Base-by-base conservation (phyloP, 495 filamentous ascomycete genomes). In the Letharia columbiana region DNA sequence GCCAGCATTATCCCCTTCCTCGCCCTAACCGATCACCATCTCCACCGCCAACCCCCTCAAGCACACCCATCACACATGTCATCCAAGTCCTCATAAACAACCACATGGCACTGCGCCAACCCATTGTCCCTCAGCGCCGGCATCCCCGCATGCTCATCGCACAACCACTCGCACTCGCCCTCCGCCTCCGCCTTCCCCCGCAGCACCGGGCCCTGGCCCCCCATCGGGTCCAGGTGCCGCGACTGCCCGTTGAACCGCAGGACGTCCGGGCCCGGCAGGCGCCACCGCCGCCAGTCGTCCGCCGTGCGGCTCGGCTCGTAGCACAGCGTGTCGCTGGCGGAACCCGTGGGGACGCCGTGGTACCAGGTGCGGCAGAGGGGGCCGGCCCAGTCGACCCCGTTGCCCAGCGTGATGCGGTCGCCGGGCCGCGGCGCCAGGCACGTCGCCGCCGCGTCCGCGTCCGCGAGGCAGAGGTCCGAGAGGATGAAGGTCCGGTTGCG, bases 331-430 rank as follows among this genome's bases (percentile, higher is more conserved):
- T 65, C 62, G 1, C 9, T 7, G 13, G 6, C 1, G 5, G 20
- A 1, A 4, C 18, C 4, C 2, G 18, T 41, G 7, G 20, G 7
- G 0, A 0, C 2, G 2, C 3, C 1, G 31, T 56, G 13, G 5
- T 39, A 23, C 47, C 47, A 63, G 1, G n/a, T 44, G 12, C 52
- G 49, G 62, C 62, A 63, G 0, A 56, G 13, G 0, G 11, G n/a
- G 0, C 62, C 62, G 12, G 15, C 35, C 62, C 62, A 63, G 15
- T 52, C 49, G 37, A 56, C 4, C 12, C 28, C 17, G n/a, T n/a
- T n/a, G n/a, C n/a, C n/a, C n/a, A n/a, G n/a, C n/a, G n/a, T n/a
- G n/a, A 11, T 6, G 37, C 17, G 50, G 17, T 59, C 52, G 2
- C 37, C 52, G 18, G 0, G 1, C n/a, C 52, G 40, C 13, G 52